Evolutionary conservation across 2,329 filamentous ascomycete species (phyloP).

Genomic region (Talaromyces sp.): DNA sequence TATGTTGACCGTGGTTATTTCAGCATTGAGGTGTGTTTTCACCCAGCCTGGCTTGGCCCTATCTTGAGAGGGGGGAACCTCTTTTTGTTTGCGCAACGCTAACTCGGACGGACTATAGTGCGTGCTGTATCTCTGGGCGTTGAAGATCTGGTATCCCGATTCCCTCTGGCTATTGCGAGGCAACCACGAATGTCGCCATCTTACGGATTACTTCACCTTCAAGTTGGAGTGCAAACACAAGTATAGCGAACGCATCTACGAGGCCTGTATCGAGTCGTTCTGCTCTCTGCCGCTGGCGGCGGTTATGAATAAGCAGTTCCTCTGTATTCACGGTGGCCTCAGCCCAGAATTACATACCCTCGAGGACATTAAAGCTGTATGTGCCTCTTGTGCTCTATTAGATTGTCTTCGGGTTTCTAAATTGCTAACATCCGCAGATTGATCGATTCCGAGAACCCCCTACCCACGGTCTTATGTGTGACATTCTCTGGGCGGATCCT

Average conservation of each 20-base stretch:
- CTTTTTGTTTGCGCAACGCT: constrained; percentile 7
- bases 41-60: background rate
- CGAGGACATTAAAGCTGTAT: constrained; percentile 85
- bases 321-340: constrained; percentile 95
- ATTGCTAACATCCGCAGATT: constrained; percentile 60
- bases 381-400: constrained; percentile 35
- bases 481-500: constrained; percentile 98
- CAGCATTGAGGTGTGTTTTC: constrained; percentile 75
- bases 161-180: constrained; percentile 95
- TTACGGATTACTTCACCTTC: constrained; percentile 99
- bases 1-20: constrained; percentile 99
- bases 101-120: constrained; percentile 56
- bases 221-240: constrained; percentile 99
- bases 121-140: constrained; percentile 93
- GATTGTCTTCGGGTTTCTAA: background rate
- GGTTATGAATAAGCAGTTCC: constrained; percentile 99
- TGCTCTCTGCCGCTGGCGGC: constrained; percentile 90
- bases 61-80: background rate
- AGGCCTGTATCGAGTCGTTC: constrained; percentile 98
- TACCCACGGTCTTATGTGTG: constrained; percentile 97
- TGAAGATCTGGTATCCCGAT: constrained; percentile 99
- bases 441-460: constrained; percentile 97
- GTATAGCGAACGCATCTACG: constrained; percentile 93
- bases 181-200: constrained; percentile 97
- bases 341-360: constrained; percentile 95